Base-by-base conservation (phyloP, 2,329 filamentous ascomycete species). In the Zasmidium citrigriseum region DNA sequence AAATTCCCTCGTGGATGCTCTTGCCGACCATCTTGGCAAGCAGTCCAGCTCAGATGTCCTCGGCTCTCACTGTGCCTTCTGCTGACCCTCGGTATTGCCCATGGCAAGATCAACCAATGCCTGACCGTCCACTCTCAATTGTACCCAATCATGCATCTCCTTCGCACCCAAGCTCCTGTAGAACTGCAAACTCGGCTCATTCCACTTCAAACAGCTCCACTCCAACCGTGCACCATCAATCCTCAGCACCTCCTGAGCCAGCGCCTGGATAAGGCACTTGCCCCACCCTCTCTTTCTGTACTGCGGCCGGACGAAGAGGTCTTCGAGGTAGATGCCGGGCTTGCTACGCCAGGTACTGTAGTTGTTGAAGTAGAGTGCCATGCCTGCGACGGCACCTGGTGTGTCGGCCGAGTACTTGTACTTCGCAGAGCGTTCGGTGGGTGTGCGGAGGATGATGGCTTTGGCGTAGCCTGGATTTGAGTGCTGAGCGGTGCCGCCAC, bases 281-380 rank as follows among this genome's bases (percentile, higher is more conserved):
- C 93, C 93, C 71, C 93, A 96, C 0, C 93, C 93, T 61, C 84
- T 85, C 29, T 87, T 87, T 3, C 95, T 82, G 67, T 89, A 86
- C 46, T 78, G 78, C 1, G 86, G 82, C 66, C 86, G 82, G 44
- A 99, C 91, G 70, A 88, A 96, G n/a, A 98, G 79, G 71, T 98
- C 93, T 75, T 98, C 93, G 38, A 98, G 86, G 75, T 96, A 96
- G 70, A 99, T 89, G 2, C 93, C 93, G 0, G 93, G 86, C 47
- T 84, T 85, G n/a, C 89, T 85, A 9, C 89, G 85, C 95, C 95
- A 98, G 0, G 93, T 97, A 70, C 88, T 91, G 77, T 96, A 98
- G 77, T 93, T 98, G 81, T 93, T 92, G 75, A 96, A 98, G 78
- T 92, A 97, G 44, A 97, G 77, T 1, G 92, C 92, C 84, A 97